Conservation (phyloP, 257 asterid species). For the Rhazya stricta region DNA sequence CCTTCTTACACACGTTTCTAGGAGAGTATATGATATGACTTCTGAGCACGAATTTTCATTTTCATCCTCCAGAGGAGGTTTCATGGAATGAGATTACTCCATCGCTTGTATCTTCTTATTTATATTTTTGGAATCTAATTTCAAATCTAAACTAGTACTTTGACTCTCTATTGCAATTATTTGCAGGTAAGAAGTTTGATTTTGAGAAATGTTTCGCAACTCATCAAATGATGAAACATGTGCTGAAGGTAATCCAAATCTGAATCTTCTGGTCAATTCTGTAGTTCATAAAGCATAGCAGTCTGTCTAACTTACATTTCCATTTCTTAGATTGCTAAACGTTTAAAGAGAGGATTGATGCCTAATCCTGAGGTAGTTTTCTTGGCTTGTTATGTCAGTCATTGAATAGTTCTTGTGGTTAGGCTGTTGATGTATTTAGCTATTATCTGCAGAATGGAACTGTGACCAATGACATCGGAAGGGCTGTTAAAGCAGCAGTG, state of each 20-base stretch:
- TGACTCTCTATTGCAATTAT: conserved; percentile 1
- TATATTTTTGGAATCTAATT: background rate
- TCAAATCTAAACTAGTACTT: background rate
- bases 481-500: conserved; percentile 71
- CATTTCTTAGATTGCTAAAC: conserved; percentile 60
- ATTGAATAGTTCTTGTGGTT: background rate
- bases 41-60: background rate
- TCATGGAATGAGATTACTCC: background rate
- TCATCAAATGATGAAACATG: conserved; percentile 72
- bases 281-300: conserved; percentile 16
- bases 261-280: conserved; percentile 3
- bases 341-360: conserved; percentile 62
- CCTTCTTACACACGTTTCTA: background rate
- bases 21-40: background rate
- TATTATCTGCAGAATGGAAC: conserved; percentile 71
- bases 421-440: background rate
- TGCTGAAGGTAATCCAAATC: conserved; percentile 59
- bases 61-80: background rate
- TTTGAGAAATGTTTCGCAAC: conserved; percentile 87
- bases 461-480: conserved; percentile 67
- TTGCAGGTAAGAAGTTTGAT: conserved; percentile 77
- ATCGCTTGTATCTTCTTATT: background rate
- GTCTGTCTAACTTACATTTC: conserved; percentile 15
- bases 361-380: conserved; percentile 70
- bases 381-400: conserved; percentile 15